Evolutionary conservation across 306 rosid genomes (phyloP).

Genomic region (Macrotyloma uniflorum): DNA sequence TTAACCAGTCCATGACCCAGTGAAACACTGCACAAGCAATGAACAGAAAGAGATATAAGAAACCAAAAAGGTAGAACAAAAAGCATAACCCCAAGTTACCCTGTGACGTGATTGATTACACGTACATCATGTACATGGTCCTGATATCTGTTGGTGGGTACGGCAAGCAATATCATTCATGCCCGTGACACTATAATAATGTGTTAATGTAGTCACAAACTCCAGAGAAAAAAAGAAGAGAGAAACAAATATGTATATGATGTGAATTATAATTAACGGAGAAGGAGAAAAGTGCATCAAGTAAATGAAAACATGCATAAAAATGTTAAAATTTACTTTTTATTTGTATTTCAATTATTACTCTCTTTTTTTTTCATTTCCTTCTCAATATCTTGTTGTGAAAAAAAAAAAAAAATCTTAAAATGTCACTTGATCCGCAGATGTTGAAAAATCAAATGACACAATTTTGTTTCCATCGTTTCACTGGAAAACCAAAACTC

Average conservation of each 20-base stretch:
- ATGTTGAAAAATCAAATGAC: neutral
- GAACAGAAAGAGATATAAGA: neutral
- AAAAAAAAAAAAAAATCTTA: neutral
- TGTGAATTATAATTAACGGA: no score
- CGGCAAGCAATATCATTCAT: neutral
- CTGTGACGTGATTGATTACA: neutral
- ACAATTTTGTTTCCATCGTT: neutral
- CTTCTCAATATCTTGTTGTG: neutral
- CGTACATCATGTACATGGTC: conserved; percentile 2
- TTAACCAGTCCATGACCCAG: neutral
- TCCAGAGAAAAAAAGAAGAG: neutral
- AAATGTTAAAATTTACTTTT: no score
- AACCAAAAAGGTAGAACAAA: neutral
- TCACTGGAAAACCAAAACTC: no score
- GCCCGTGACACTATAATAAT: neutral
- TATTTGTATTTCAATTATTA: no score
- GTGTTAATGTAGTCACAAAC: neutral
- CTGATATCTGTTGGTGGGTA: neutral
- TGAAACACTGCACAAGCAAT: neutral
- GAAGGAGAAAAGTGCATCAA: neutral
- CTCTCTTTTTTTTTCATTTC: neutral
- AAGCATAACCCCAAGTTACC: neutral
- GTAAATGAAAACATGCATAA: neutral
- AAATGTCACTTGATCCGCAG: neutral
- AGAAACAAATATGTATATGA: neutral